Conservation (phyloP, 371 early-diverging fungal genomes). For the Rhizopus arrhizus region DNA sequence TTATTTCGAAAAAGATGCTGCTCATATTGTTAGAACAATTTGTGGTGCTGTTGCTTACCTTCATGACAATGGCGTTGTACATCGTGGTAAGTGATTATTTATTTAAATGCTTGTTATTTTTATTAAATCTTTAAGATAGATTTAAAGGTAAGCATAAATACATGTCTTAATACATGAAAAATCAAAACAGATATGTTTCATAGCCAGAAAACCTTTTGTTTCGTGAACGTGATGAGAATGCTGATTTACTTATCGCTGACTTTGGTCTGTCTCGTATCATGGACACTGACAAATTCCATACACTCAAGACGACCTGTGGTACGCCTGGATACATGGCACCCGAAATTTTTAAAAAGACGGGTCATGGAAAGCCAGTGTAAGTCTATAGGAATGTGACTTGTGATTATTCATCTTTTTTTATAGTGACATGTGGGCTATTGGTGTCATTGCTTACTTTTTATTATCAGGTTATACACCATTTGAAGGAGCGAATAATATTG, state of each 20-base stretch:
- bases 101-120: not conserved
- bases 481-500: slow-evolving; percentile 67
- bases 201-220: slow-evolving; percentile 90
- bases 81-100: slow-evolving; percentile 66
- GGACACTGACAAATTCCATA: slow-evolving; percentile 76
- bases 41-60: slow-evolving; percentile 80
- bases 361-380: slow-evolving; percentile 69
- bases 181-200: not conserved
- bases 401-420: too few relatives aligned
- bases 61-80: slow-evolving; percentile 85
- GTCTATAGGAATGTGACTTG: not conserved
- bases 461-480: slow-evolving; percentile 91
- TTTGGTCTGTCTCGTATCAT: slow-evolving; percentile 88
- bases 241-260: slow-evolving; percentile 83
- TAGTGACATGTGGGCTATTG: slow-evolving; percentile 91
- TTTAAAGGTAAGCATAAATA: slow-evolving; percentile 40
- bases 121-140: slow-evolving; percentile 31
- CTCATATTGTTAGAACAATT: slow-evolving; percentile 74
- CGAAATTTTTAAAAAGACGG: slow-evolving; percentile 75
- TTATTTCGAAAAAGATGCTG: slow-evolving; percentile 89
- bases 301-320: slow-evolving; percentile 83
- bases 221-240: slow-evolving; percentile 68
- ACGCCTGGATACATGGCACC: slow-evolving; percentile 91
- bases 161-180: slow-evolving; percentile 6
- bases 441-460: slow-evolving; percentile 90